Conservation (phyloP, 2,329 filamentous ascomycete species). For the Coniochaeta hoffmannii region DNA sequence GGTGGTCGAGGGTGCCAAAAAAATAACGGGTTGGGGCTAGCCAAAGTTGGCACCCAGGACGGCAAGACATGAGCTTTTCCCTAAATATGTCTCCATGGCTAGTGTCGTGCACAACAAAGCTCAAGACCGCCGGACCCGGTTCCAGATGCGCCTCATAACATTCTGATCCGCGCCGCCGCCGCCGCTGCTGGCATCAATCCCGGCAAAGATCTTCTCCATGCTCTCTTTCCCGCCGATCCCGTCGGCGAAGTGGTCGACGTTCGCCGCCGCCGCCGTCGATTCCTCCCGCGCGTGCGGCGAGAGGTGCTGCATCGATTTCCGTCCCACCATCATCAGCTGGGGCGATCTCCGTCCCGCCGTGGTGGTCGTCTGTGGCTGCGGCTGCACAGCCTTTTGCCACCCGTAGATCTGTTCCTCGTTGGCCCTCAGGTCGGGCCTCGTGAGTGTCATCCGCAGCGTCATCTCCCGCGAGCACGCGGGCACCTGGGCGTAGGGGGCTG, state of each 20-base stretch:
- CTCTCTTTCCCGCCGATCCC: constrained; percentile 40
- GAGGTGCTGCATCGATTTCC: constrained; percentile 11
- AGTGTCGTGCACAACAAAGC: background rate
- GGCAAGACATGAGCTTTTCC: constrained; percentile 2
- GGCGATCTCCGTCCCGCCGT: constrained; percentile 39
- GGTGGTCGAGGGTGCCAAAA: constrained; percentile 4
- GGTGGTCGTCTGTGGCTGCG: constrained; percentile 17
- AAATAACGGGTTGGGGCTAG: constrained; percentile 1
- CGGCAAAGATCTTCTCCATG: constrained; percentile 45
- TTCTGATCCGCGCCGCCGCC: constrained; percentile 39
- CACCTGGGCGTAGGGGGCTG: constrained; percentile 42
- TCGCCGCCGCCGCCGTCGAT: constrained; percentile 10
- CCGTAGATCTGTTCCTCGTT: constrained; percentile 66
- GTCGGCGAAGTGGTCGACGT: constrained; percentile 20
- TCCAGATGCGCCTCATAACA: constrained; percentile 58
- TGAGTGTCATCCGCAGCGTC: constrained; percentile 94
- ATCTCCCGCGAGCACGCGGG: constrained; percentile 68
- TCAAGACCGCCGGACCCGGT: constrained; percentile 44
- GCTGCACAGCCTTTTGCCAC: constrained; percentile 43
- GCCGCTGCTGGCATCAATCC: constrained; percentile 38
- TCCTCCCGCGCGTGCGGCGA: constrained; percentile 17
- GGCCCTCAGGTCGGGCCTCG: constrained; percentile 75
- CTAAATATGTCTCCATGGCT: too few species aligned
- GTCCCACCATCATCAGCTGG: constrained; percentile 16
- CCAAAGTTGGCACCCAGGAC: constrained; percentile 4